A percentile compares a stretch with the other conserved stretches of the same genome.
These are phyloP conservation scores for Neurospora sp. DNA, from an alignment of 495 filamentous ascomycete genomes.

Conservation along the genomic window DNA sequence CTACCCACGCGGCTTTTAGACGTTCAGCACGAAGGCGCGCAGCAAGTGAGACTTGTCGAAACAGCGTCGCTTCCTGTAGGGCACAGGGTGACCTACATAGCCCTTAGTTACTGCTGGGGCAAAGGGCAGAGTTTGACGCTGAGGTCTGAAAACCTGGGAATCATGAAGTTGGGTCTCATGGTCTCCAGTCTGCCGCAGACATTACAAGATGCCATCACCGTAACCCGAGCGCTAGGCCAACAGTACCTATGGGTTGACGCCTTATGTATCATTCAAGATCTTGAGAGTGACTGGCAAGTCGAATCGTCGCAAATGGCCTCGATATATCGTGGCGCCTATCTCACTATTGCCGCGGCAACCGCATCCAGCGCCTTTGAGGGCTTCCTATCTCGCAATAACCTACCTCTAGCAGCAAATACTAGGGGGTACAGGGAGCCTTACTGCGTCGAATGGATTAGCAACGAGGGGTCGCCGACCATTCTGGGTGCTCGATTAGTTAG, in stretches of 20 bases:
- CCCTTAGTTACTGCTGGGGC: conserved; percentile 6
- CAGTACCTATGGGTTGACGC: conserved; percentile 2
- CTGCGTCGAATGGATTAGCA: too few species aligned
- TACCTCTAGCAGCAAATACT: too few species aligned
- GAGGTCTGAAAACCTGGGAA: neutral
- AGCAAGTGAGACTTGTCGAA: neutral
- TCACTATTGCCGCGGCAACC: too few species aligned
- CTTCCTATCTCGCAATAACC: too few species aligned
- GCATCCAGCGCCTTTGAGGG: too few species aligned
- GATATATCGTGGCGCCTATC: conserved; percentile 2
- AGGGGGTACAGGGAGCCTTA: too few species aligned
- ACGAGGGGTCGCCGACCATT: too few species aligned
- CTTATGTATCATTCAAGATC: conserved; percentile 6
- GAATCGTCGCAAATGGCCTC: conserved; percentile 6
- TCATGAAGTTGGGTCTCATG: neutral
- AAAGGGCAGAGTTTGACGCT: neutral
- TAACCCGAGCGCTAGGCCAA: neutral
- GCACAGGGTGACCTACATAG: neutral
- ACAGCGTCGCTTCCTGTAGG: neutral
- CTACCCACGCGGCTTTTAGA: neutral
- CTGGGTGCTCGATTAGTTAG: too few species aligned
- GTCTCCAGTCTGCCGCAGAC: neutral
- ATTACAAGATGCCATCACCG: neutral
- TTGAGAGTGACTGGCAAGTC: conserved; percentile 4
- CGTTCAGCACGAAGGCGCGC: neutral